Percentiles rank a stretch among this genome's conserved stretches.
Conservation (phyloP, 805 yeast species). For the Cyberlindnera subsufficiens region DNA sequence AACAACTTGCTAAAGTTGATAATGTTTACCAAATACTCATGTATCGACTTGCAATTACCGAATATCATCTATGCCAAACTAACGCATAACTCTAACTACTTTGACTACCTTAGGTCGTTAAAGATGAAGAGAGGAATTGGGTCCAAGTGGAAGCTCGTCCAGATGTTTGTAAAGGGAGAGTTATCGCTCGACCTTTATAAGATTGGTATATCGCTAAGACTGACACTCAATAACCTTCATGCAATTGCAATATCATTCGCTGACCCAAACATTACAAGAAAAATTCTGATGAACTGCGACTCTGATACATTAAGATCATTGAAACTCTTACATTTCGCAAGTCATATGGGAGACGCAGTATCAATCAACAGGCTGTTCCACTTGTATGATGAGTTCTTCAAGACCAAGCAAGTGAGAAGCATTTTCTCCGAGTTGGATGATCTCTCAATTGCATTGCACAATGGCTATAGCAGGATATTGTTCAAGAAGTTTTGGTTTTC, state of each 20-base stretch:
- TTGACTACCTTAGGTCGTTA: neutral
- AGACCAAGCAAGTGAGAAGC: neutral
- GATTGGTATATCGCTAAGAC: constrained; percentile 3
- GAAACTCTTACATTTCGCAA: constrained; percentile 5
- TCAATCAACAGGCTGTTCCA: neutral
- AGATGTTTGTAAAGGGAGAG: neutral
- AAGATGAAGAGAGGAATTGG: neutral
- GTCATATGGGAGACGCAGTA: neutral
- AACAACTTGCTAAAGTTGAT: neutral
- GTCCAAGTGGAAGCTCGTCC: neutral
- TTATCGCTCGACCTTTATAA: constrained; percentile 1
- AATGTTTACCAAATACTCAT: neutral
- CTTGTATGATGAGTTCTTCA: constrained; percentile 5
- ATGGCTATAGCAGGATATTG: constrained; percentile 7
- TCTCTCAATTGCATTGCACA: constrained; percentile 2
- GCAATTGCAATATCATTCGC: constrained; percentile 3
- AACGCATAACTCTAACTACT: neutral
- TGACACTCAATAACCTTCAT: constrained; percentile 1
- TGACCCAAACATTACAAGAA: constrained; percentile 3
- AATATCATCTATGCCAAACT: neutral
- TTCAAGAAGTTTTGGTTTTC: constrained; percentile 7
- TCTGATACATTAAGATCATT: neutral
- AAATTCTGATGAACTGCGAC: constrained; percentile 3
- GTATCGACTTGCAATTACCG: neutral
- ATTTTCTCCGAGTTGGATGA: constrained; percentile 1